Evolutionary conservation across 2,329 filamentous ascomycete species (phyloP), one percentile per base, ranked within the genome.

Genomic region (Alternaria arbusti): DNA sequence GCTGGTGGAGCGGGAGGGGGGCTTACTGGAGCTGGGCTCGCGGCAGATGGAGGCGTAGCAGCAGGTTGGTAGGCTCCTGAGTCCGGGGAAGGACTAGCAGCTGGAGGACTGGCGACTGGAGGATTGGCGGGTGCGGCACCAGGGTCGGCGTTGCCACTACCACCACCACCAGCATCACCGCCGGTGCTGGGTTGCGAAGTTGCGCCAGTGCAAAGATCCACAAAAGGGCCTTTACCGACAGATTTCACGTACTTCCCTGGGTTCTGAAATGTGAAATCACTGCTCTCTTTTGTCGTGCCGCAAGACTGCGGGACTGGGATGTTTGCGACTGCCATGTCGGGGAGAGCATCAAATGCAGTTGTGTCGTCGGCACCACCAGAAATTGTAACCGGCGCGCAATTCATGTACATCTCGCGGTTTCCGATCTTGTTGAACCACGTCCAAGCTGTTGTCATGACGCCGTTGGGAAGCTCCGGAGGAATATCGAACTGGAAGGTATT

Each of bases 381-480:
- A 23, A 97, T 84, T 0, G 84, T 87, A 57, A 96, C 80, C 0
- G 91, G 87, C 0, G 90, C 92, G 72, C 96, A 98, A 85, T 97
- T 96, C 93, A 97, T 96, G 86, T 98, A 98, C 86, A 97, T 92
- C 58, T 98, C 95, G 1, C 94, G 89, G 82, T 97, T 95, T 5
- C 95, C 94, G 5, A 97, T 79, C 64, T 90, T 88, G 77, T 97
- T 97, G 83, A 95, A 90, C 95, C 92, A 97, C 2, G 92, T 92
- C 93, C 94, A 97, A 0, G 93, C 92, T 10, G 97, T 83, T 0
- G 90, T 90, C 36, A 90, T 91, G 30, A 91, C 85, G 8, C 95
- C 95, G 2, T 90, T 84, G 2, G 89, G 88, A 46, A 97, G 86
- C n/a, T 89, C 87, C 0, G 85, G 73, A 0, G 94, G 94, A 5